A percentile compares a stretch with the other conserved stretches of the same genome.
Conservation (phyloP, 495 filamentous ascomycete genomes). For the Lindgomyces ingoldianus region DNA sequence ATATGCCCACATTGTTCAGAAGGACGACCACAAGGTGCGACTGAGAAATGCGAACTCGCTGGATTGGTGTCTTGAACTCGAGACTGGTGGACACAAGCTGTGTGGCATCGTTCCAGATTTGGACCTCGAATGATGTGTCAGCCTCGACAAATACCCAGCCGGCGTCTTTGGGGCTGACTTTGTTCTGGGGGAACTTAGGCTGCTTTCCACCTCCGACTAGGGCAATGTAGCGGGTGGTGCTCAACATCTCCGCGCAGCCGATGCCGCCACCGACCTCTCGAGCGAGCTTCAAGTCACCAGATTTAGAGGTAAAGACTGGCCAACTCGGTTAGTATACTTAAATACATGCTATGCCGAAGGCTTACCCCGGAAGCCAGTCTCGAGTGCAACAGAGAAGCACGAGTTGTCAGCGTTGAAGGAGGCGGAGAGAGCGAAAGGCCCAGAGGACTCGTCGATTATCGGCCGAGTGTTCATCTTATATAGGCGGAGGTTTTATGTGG, state of each 20-base stretch:
- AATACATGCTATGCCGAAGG: background rate
- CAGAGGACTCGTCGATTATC: conserved; percentile 73
- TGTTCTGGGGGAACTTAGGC: conserved; percentile 85
- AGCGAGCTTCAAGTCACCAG: conserved; percentile 19
- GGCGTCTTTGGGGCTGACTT: conserved; percentile 54
- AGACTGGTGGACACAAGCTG: conserved; percentile 72
- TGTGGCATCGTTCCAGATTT: conserved; percentile 90
- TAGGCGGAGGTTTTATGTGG: too few relatives aligned
- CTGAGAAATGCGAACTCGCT: conserved; percentile 75
- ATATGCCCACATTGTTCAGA: conserved; percentile 79
- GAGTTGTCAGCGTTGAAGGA: conserved; percentile 85
- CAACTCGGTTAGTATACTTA: conserved; percentile 18
- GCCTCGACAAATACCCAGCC: conserved; percentile 24
- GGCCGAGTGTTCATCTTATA: conserved; percentile 84
- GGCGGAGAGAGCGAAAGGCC: conserved; percentile 76
- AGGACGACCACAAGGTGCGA: conserved; percentile 79
- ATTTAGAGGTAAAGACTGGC: conserved; percentile 31
- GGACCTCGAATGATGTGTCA: conserved; percentile 54
- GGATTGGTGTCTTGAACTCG: conserved; percentile 72
- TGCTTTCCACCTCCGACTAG: conserved; percentile 86
- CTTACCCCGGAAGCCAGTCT: conserved; percentile 85
- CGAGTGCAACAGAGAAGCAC: conserved; percentile 86
- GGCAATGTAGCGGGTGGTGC: conserved; percentile 82
- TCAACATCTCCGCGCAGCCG: conserved; percentile 82
- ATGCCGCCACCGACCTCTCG: conserved; percentile 85